Percentiles rank a stretch among this genome's conserved stretches.
Evolutionary conservation across 192 early-diverging fungal species (phyloP).

Genomic region (Umbelopsis vinacea): DNA sequence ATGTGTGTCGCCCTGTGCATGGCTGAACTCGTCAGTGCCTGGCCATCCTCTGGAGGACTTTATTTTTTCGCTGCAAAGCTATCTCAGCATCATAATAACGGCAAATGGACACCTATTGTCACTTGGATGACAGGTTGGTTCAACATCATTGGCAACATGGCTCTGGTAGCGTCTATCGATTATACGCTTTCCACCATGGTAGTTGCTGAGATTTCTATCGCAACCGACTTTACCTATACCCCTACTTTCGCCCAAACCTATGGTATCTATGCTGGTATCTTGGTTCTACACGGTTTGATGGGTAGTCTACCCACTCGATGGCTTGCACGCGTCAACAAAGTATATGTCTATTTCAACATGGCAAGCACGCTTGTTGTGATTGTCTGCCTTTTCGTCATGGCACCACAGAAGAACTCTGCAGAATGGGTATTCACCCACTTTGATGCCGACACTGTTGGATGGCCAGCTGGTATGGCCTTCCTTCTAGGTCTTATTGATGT

Average conservation of each 20-base stretch:
- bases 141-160: conserved; percentile 10
- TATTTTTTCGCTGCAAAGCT: conserved; percentile 12
- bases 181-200: conserved; percentile 7
- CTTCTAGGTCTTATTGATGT: conserved; percentile 47
- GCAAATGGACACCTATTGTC: conserved; percentile 10
- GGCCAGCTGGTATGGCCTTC: conserved; percentile 41
- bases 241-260: conserved; percentile 33
- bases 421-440: conserved; percentile 18
- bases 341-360: conserved; percentile 14
- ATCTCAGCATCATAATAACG: background rate
- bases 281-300: conserved; percentile 47
- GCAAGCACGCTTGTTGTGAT: conserved; percentile 20
- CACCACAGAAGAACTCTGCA: conserved; percentile 16
- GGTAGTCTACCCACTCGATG: conserved; percentile 42
- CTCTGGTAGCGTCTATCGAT: conserved; percentile 15
- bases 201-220: background rate
- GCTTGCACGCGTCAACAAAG: conserved; percentile 41
- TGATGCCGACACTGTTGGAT: conserved; percentile 47
- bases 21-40: conserved; percentile 43
- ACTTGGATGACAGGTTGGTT: conserved; percentile 16
- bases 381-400: conserved; percentile 1
- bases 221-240: background rate
- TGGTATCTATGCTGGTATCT: conserved; percentile 45
- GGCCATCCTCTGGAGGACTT: conserved; percentile 13
- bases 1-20: conserved; percentile 41